phyloP scores from a whole-genome alignment of 768 basidiomycete species.

The Serendipita sp. region DNA sequence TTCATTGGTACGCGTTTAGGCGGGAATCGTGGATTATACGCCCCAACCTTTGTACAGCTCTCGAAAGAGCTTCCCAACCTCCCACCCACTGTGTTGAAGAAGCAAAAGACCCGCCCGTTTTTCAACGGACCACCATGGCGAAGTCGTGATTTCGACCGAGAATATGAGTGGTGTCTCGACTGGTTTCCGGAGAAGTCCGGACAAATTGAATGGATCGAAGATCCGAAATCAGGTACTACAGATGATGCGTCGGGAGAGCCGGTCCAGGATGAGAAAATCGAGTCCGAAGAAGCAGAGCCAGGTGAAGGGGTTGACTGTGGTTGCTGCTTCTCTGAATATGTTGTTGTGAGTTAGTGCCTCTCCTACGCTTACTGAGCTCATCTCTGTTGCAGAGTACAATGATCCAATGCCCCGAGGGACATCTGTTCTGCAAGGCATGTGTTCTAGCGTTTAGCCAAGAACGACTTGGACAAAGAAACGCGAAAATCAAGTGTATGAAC shows the following conservation, averaged over 20 bases:
- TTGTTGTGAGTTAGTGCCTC: conserved; percentile 32
- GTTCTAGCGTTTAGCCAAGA: conserved; percentile 51
- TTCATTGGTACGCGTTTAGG: background rate
- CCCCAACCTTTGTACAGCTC: background rate
- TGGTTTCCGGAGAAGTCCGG: conserved; percentile 29
- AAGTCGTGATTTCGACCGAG: conserved; percentile 21
- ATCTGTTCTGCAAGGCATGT: conserved; percentile 70
- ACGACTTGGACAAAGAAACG: conserved; percentile 29
- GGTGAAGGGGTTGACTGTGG: conserved; percentile 65
- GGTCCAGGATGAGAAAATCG: conserved; percentile 29
- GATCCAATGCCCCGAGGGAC: conserved; percentile 79
- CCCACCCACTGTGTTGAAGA: background rate
- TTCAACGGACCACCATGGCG: background rate
- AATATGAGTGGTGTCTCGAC: conserved; percentile 27
- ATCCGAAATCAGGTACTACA: conserved; percentile 5
- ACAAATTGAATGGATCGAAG: conserved; percentile 7
- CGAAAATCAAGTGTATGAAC: conserved; percentile 13
- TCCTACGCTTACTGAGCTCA: background rate
- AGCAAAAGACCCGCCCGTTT: background rate
- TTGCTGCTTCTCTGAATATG: conserved; percentile 63
- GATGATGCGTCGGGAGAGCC: conserved; percentile 17
- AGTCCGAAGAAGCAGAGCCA: conserved; percentile 20
- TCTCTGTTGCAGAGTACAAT: conserved; percentile 44
- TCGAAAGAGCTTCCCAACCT: background rate
- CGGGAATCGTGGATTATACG: background rate